Base-by-base conservation (phyloP, 805 yeast genomes). In the Candida vartiovaarae region DNA sequence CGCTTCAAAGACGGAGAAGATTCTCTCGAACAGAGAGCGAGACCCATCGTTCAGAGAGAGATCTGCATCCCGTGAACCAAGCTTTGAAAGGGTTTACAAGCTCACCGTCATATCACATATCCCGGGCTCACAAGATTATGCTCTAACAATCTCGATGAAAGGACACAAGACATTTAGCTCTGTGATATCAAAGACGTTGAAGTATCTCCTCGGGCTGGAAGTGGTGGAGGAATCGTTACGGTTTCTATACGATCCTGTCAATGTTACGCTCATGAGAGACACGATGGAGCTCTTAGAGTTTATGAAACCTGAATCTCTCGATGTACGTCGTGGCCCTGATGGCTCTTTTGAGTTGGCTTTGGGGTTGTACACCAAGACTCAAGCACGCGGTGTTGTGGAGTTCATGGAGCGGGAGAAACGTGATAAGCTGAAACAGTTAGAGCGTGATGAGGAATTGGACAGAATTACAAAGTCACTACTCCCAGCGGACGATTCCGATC, bases 381-480 rank as follows among this genome's bases (percentile, higher is more conserved):
- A 56, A 32, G 52, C 55, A 1, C 37, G 10, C 1, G 38, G 39
- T 5, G 37, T 49, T 20, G 48, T 42, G 38, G 34, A 42, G 28
- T 40, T 32, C 25, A 54, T 36, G 28, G 36, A 10, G n/a, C 44
- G 32, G 26, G 48, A 52, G 34, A 51, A 52, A 35, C 48, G 56
- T 36, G 53, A 49, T 3, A 53, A 34, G 25, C 20, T 38, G 38
- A 33, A 56, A 53, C 64, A 43, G 55, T 62, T 42, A 53, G 38
- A 36, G 43, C 44, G 53, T 52, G 51, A 39, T 58, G 62, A 56
- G 10, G 66, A 59, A 59, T 8, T 54, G 3, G 53, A 50, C 30
- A 32, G 44, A 3, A 25, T 38, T 10, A 46, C 45, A 1, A 9
- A 32, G 4, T 29, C 23, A 8, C 29, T 37, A 8, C 38, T 40